A percentile compares a stretch with the other conserved stretches of the same genome.
These are phyloP conservation scores for Thamnidium elegans DNA, from an alignment of 192 early-diverging fungal species.

Conservation along the genomic window DNA sequence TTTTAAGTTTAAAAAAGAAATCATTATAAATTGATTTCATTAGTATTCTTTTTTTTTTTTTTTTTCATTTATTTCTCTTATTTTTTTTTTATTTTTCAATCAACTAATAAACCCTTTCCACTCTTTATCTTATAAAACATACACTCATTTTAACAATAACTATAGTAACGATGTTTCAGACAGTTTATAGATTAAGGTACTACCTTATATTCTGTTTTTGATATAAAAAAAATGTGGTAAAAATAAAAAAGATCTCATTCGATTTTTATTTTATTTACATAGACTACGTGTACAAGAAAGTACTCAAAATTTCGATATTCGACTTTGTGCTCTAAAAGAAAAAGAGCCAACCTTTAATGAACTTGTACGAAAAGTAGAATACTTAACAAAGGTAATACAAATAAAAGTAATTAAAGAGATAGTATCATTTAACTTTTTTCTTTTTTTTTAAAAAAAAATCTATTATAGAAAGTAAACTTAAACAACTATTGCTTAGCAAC, in stretches of 20 bases:
- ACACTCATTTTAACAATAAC: neutral
- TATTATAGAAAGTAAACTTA: neutral
- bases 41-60: neutral
- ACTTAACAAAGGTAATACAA: neutral
- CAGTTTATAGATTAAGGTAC: slow-evolving; percentile 6
- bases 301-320: neutral
- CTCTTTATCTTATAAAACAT: neutral
- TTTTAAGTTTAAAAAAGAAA: neutral
- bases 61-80: neutral
- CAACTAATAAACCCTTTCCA: neutral
- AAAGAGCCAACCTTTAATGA: slow-evolving; percentile 4
- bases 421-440: neutral
- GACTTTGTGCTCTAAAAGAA: neutral
- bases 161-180: slow-evolving; percentile 2
- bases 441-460: neutral
- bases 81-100: neutral
- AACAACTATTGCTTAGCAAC: slow-evolving; percentile 2
- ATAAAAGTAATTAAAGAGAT: neutral
- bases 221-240: neutral
- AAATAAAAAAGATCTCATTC: too few relatives aligned
- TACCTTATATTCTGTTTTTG: neutral
- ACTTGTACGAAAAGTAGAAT: neutral
- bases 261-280: neutral
- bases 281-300: slow-evolving; percentile 10
- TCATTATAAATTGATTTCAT: neutral